Conservation (phyloP, 2,329 filamentous ascomycete species). For the Ophiostoma populinum region DNA sequence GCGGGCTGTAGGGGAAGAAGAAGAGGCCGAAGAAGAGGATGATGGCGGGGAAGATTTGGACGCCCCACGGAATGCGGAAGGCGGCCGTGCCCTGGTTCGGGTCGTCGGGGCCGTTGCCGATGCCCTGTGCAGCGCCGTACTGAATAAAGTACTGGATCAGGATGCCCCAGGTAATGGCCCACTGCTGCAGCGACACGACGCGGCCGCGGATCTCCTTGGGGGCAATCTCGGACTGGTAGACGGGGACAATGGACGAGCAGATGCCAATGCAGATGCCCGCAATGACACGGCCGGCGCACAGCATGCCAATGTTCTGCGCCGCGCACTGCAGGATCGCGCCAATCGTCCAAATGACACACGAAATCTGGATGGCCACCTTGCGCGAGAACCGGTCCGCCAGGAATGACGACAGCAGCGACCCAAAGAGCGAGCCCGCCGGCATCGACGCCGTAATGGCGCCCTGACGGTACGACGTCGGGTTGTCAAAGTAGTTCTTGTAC, state of each 20-base stretch:
- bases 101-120: constrained; percentile 32
- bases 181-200: constrained; percentile 48
- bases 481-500: constrained; percentile 56
- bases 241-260: constrained; percentile 50
- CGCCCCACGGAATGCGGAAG: constrained; percentile 44
- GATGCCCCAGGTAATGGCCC: constrained; percentile 38
- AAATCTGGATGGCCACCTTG: constrained; percentile 30
- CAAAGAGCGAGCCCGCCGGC: constrained; percentile 54
- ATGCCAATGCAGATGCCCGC: constrained; percentile 61
- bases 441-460: constrained; percentile 58
- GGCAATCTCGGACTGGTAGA: constrained; percentile 52
- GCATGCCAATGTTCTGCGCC: constrained; percentile 49
- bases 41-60: constrained; percentile 37
- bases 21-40: constrained; percentile 37
- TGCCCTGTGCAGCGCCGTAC: constrained; percentile 38
- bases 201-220: constrained; percentile 39
- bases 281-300: constrained; percentile 53
- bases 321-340: constrained; percentile 40
- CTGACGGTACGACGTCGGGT: constrained; percentile 39
- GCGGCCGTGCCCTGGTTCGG: constrained; percentile 31
- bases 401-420: constrained; percentile 31
- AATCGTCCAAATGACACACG: constrained; percentile 32
- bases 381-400: constrained; percentile 33
- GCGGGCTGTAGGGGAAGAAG: constrained; percentile 52
- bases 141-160: constrained; percentile 42